Evolutionary conservation across 768 basidiomycete genomes (phyloP), one percentile per base, ranked within the genome.

Genomic region (Leucosporidium scottii): DNA sequence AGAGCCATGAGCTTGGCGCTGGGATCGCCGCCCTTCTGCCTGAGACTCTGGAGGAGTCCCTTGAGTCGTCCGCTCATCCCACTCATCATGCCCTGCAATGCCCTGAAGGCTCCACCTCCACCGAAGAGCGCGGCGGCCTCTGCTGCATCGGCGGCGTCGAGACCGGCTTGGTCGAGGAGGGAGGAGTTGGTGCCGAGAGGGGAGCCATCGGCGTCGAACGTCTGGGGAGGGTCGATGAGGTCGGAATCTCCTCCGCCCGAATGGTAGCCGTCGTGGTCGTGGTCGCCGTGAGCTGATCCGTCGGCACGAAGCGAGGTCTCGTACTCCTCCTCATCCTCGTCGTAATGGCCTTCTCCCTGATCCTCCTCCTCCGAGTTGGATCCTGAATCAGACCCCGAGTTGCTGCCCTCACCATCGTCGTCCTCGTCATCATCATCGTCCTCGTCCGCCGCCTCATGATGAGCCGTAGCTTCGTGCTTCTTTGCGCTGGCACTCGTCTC

Each of bases 51-150:
- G 68, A 96, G 82, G 84, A 94, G 88, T 9, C 85, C 86, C 83
- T 93, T 93, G 78, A 97, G 85, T 58, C 93, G 88, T 34, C 85
- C 85, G 28, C 88, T 87, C 58, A 94, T 84, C 34, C 89, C 89
- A 74, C 90, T 84, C 89, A 97, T 91, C 80, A 77, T 73, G 49
- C 77, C 75, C 2, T 78, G 77, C 56, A 78, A 76, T 0, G 74
- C 74, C 15, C 74, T 67, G 57, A 77, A 68, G 18, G 60, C 69
- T 34, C 62, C 63, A 15, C 27, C 67, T 21, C 65, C 69, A 44
- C 62, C 69, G 30, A 23, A 64, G 17, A 36, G 59, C 9, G 56
- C 66, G 51, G 47, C 61, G 15, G 67, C 55, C 30, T 57, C 69
- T 1, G 61, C 60, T 44, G 39, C 39, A 44, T 44, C 39, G 2